Evolutionary conservation across 495 filamentous ascomycete species (phyloP), one percentile per base, ranked within the genome.

Genomic region (Articulospora tetracladia): DNA sequence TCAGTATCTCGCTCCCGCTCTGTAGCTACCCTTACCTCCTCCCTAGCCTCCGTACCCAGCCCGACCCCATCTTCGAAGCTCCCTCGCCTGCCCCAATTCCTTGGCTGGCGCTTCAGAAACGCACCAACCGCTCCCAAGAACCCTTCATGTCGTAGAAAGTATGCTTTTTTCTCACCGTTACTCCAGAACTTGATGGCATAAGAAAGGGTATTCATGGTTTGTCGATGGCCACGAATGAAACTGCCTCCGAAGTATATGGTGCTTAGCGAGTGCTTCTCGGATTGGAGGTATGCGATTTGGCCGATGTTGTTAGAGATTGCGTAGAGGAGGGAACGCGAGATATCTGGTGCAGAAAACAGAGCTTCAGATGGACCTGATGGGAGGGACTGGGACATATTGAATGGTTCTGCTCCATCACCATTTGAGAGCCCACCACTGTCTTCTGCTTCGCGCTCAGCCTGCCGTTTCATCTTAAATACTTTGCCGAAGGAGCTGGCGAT

Each of bases 121-220:
- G 93, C 94, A 7, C 94, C 94, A 1, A 98, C 94, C 13, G 94
- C 88, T n/a, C 94, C 94, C 1, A 98, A 79, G 74, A 97, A 98
- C 25, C 94, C 94, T 68, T 98, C 94, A 66, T 98, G 94, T 11
- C 95, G 85, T 44, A 98, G 71, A 69, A 98, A 98, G 73, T 96
- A 98, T 10, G 94, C 93, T 72, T 96, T 89, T 73, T 95, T 96
- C 68, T 86, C 79, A 58, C 95, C 94, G 66, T 93, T 89, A 66
- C 88, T 92, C 94, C 94, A 98, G 75, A 97, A 98, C 57, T 88
- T 88, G 74, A 98, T 98, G 68, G 93, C 94, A 68, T 94, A 98
- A 36, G 87, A 89, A 1, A 98, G 79, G 0, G 94, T 97, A 70
- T 96, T 93, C 88, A 98, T 98, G 17, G 94, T 98, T 72, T 98